Evolutionary conservation across 2,329 filamentous ascomycete species (phyloP).

Genomic region (Penicillium griseofulvum): DNA sequence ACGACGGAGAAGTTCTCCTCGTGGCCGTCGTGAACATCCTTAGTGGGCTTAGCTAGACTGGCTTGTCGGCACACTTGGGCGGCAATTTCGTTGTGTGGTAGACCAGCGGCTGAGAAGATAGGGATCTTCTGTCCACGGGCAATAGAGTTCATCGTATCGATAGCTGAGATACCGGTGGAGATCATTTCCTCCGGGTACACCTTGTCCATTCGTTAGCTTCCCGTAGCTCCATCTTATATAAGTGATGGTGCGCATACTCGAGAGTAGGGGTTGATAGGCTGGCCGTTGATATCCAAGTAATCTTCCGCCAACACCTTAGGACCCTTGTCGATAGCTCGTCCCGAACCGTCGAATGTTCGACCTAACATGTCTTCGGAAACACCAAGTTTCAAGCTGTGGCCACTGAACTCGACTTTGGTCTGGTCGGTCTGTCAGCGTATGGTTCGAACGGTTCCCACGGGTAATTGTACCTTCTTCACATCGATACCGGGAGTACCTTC

Average conservation of each 20-base stretch:
- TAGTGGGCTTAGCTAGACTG: constrained; percentile 87
- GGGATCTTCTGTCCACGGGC: constrained; percentile 99
- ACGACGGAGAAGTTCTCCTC: constrained; percentile 99
- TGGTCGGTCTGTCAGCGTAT: constrained; percentile 39
- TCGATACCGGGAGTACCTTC: constrained; percentile 96
- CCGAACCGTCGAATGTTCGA: constrained; percentile 97
- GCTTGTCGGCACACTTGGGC: constrained; percentile 98
- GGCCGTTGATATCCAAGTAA: constrained; percentile 98
- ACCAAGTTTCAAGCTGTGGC: constrained; percentile 95
- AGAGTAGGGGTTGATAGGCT: constrained; percentile 96
- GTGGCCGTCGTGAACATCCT: constrained; percentile 93
- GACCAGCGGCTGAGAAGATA: constrained; percentile 96
- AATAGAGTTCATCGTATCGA: constrained; percentile 97
- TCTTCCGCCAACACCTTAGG: constrained; percentile 97
- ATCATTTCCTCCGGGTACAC: constrained; percentile 99
- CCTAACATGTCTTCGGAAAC: constrained; percentile 99
- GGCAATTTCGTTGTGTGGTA: constrained; percentile 99
- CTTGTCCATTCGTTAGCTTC: constrained; percentile 46
- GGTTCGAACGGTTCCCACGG: constrained; percentile 2
- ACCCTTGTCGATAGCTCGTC: constrained; percentile 96
- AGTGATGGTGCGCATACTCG: constrained; percentile 58
- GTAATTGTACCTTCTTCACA: constrained; percentile 78
- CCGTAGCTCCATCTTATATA: background rate
- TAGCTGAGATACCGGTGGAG: constrained; percentile 97
- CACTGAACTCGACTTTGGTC: constrained; percentile 97